Base-by-base conservation (phyloP, 2,329 filamentous ascomycete species). In the Acephala macrosclerotiorum region DNA sequence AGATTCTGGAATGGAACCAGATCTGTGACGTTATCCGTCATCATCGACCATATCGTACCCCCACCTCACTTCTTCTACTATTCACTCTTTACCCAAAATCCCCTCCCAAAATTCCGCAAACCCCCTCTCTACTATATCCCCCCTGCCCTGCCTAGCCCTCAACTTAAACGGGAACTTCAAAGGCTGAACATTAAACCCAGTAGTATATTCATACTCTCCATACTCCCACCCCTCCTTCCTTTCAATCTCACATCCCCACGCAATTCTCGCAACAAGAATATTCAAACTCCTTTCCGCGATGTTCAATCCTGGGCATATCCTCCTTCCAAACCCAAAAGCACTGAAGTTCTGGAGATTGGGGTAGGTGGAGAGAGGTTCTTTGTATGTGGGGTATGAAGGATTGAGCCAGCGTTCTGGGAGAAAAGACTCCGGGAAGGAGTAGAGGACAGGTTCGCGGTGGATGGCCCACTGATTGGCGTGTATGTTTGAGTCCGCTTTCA, bases 301-400 rank as follows among this genome's bases (percentile, higher is more conserved):
- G 47, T 79, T 79, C 66, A 82, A 79, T 0, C 84, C 84, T 2
- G 80, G 79, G 67, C 84, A 87, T 16, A 82, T 78, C 18, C 85
- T 77, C 14, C 84, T 78, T 2, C 85, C 85, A 72, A 83, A 87
- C 6, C 85, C 84, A 72, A 87, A 84, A 7, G 64, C 66, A 36
- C 81, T 79, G 8, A 81, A 87, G 51, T 83, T 83, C 68, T 87
- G 85, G 73, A 90, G 83, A 75, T 85, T 26, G 88, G 87, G 60
- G 72, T 86, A 83, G 26, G 72, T 75, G 0, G 81, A 82, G 42
- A 79, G 75, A n/a, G 84, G 81, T 72, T 85, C 82, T 29, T 79
- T 79, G 36, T 64, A 72, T 0, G 68, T 70, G 73, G 76, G 74
- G 70, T 81, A 45, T 76, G 77, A 57, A 77, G 73, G 20, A 71